phyloP scores from a whole-genome alignment of 2,329 filamentous ascomycete genomes.

The Cladophialophora chaetospira region DNA sequence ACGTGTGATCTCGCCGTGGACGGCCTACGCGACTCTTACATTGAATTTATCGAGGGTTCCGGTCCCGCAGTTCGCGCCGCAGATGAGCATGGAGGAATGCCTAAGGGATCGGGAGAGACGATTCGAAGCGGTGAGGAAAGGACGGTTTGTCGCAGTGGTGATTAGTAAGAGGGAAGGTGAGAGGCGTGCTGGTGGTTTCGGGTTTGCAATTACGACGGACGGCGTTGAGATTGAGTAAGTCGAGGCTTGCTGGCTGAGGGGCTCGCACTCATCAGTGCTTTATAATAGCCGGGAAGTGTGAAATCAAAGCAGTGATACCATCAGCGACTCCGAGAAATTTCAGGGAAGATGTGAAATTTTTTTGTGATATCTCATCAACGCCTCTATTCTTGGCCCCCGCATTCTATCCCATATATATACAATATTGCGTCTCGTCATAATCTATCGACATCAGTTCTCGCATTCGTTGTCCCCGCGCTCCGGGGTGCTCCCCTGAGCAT shows the following conservation, averaged over 20 bases:
- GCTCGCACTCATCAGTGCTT: too few relatives aligned
- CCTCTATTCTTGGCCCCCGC: too few relatives aligned
- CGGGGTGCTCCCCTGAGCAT: background rate
- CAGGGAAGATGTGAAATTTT: too few relatives aligned
- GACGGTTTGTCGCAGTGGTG: constrained; percentile 13
- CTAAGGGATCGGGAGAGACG: constrained; percentile 40
- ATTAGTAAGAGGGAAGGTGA: background rate
- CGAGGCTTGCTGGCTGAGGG: background rate
- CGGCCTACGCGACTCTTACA: constrained; percentile 41
- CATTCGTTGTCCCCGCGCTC: background rate
- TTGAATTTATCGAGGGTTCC: constrained; percentile 41
- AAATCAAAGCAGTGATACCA: too few relatives aligned
- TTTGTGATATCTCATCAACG: too few relatives aligned
- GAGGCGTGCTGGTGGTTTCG: constrained; percentile 2
- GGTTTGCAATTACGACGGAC: constrained; percentile 10
- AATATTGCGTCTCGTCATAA: constrained; percentile 9
- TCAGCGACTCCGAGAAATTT: too few relatives aligned
- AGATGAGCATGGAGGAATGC: constrained; percentile 39
- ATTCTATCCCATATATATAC: too few relatives aligned
- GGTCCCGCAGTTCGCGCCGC: constrained; percentile 42
- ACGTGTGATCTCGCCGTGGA: constrained; percentile 41
- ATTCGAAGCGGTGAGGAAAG: constrained; percentile 37
- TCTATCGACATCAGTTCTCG: background rate
- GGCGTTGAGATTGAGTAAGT: constrained; percentile 22
- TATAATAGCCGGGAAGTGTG: too few relatives aligned